phyloP scores from a whole-genome alignment of 257 asterid genomes.

The Solanum sejunctum region DNA sequence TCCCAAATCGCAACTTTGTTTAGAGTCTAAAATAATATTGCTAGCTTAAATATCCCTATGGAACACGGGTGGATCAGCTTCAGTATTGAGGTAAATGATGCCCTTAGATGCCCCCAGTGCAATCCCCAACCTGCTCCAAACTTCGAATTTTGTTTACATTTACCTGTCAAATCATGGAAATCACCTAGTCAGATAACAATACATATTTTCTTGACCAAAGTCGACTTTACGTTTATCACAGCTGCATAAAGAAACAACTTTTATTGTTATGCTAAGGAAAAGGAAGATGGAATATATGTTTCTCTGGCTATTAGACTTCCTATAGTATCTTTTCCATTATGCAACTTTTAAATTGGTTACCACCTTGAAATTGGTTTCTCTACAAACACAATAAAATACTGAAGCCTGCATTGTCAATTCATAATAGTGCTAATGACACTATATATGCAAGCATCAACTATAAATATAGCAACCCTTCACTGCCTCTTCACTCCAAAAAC shows the following conservation, averaged over 20 bases:
- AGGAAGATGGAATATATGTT: not conserved
- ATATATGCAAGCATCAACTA: not conserved
- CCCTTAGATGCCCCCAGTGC: slow-evolving; percentile 78
- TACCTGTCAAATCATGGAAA: slow-evolving; percentile 23
- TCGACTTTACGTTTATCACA: not conserved
- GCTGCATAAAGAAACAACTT: not conserved
- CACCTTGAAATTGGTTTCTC: not conserved
- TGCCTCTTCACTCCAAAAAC: not conserved
- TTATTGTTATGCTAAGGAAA: not conserved
- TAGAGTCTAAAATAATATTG: slow-evolving; percentile 73
- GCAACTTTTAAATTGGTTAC: not conserved
- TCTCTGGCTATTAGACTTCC: not conserved
- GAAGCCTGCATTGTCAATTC: not conserved
- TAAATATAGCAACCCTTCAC: not conserved
- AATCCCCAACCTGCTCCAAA: slow-evolving; percentile 54
- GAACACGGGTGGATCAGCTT: slow-evolving; percentile 82
- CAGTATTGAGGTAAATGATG: slow-evolving; percentile 82
- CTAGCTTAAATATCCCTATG: slow-evolving; percentile 88
- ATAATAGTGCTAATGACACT: not conserved
- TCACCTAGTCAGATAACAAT: not conserved
- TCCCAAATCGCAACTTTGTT: slow-evolving; percentile 88
- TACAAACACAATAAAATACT: not conserved
- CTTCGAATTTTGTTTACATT: slow-evolving; percentile 29
- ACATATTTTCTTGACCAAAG: not conserved
- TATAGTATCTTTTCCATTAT: not conserved